Evolutionary conservation across 768 basidiomycete genomes (phyloP).

Genomic region (Rhizopogon vulgaris): DNA sequence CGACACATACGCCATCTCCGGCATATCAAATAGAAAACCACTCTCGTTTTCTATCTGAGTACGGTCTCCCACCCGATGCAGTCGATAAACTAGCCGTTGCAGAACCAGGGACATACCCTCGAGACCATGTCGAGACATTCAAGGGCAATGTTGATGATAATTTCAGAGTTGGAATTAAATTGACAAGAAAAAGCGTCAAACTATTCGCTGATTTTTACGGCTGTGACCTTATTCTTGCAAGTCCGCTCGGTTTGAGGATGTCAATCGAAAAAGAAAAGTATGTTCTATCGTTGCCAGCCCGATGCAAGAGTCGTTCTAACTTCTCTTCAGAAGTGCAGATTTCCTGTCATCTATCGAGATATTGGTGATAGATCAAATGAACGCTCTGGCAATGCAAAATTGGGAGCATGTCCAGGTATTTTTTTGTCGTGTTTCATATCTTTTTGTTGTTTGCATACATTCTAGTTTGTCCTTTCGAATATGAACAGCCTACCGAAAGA

Average conservation of each 20-base stretch:
- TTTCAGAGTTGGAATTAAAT: slow-evolving; percentile 87
- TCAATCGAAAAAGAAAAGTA: slow-evolving; percentile 93
- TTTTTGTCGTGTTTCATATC: neutral
- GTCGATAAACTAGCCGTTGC: slow-evolving; percentile 76
- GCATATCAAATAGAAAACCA: slow-evolving; percentile 85
- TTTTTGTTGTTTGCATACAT: neutral
- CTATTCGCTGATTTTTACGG: slow-evolving; percentile 88
- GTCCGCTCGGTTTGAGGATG: slow-evolving; percentile 86
- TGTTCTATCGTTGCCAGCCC: slow-evolving; percentile 19
- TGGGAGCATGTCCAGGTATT: slow-evolving; percentile 95
- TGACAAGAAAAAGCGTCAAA: slow-evolving; percentile 89
- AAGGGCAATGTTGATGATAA: slow-evolving; percentile 96
- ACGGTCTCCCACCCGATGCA: slow-evolving; percentile 70
- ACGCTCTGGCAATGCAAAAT: slow-evolving; percentile 95
- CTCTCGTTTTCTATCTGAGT: slow-evolving; percentile 76
- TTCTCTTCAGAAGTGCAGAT: slow-evolving; percentile 63
- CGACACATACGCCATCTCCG: slow-evolving; percentile 65
- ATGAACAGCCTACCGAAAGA: slow-evolving; percentile 90
- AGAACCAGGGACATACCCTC: slow-evolving; percentile 71
- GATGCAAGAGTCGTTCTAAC: neutral
- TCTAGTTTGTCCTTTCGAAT: slow-evolving; percentile 76
- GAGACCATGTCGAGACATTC: slow-evolving; percentile 90
- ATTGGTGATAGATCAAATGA: slow-evolving; percentile 86
- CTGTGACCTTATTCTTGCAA: slow-evolving; percentile 88
- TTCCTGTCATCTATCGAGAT: slow-evolving; percentile 93